These are phyloP conservation scores for Trypethelium eluteriae DNA, from an alignment of 495 filamentous ascomycete genomes.

Conservation along the genomic window DNA sequence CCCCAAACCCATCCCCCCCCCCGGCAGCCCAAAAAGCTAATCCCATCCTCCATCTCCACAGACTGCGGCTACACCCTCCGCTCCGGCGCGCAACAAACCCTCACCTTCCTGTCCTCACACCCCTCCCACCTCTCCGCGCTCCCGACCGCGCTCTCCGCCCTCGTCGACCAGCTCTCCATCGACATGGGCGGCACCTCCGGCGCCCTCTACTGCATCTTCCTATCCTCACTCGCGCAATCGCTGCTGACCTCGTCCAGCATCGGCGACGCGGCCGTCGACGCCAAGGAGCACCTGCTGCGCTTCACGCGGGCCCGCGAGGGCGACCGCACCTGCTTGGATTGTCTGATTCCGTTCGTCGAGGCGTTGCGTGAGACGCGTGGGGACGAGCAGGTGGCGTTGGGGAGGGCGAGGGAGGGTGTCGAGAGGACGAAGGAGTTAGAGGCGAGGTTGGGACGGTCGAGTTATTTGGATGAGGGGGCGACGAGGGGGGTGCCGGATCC, in stretches of 20 bases:
- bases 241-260: constrained; percentile 16
- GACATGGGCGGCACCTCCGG: constrained; percentile 29
- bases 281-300: constrained; percentile 22
- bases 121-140: constrained; percentile 22
- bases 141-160: constrained; percentile 19
- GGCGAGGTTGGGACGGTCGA: constrained; percentile 25
- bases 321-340: constrained; percentile 29
- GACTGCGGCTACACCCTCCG: constrained; percentile 29
- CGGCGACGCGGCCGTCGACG: constrained; percentile 17
- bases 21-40: background rate
- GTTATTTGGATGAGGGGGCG: constrained; percentile 25
- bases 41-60: background rate
- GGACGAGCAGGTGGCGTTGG: constrained; percentile 17
- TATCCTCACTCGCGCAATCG: constrained; percentile 20
- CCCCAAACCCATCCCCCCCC: no score
- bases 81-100: constrained; percentile 24
- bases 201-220: constrained; percentile 27
- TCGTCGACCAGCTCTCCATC: constrained; percentile 25
- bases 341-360: constrained; percentile 28
- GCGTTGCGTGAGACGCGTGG: constrained; percentile 15
- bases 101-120: constrained; percentile 18
- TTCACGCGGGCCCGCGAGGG: constrained; percentile 24
- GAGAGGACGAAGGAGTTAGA: constrained; percentile 27
- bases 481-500: constrained; percentile 27
- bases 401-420: constrained; percentile 20